Percentiles rank a stretch among this genome's conserved stretches.
Evolutionary conservation across 2,329 filamentous ascomycete species (phyloP).

Genomic region (Zelopaecilomyces penicillatus): DNA sequence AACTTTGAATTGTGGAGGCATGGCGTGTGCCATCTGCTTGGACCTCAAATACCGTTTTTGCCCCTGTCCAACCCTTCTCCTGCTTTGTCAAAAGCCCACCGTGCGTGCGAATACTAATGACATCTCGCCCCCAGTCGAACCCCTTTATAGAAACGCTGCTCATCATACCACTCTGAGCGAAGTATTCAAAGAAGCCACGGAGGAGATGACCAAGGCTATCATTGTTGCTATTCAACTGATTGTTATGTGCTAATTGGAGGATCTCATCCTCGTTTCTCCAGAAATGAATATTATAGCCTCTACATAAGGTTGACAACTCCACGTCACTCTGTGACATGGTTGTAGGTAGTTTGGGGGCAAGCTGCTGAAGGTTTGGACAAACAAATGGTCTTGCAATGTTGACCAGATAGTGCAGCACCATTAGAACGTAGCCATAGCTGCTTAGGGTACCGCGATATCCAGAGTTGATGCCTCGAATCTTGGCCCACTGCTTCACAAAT

Average conservation of each 20-base stretch:
- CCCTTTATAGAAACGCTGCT: conserved; percentile 41
- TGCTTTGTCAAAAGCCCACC: conserved; percentile 66
- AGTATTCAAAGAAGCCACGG: conserved; percentile 84
- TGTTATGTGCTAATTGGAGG: conserved; percentile 44
- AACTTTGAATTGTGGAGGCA: background rate
- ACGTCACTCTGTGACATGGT: conserved; percentile 16
- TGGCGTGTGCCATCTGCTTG: conserved; percentile 22
- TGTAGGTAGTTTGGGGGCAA: conserved; percentile 35
- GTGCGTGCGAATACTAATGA: conserved; percentile 65
- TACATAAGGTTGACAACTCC: conserved; percentile 32
- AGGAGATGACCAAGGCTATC: conserved; percentile 65
- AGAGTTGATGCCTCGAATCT: conserved; percentile 75
- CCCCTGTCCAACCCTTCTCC: conserved; percentile 79
- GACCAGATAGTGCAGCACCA: conserved; percentile 85
- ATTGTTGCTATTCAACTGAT: conserved; percentile 57
- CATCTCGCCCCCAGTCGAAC: conserved; percentile 75
- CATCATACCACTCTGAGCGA: conserved; percentile 53
- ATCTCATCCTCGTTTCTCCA: conserved; percentile 70
- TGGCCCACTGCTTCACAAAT: conserved; percentile 89
- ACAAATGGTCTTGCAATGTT: conserved; percentile 76
- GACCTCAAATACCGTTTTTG: conserved; percentile 57
- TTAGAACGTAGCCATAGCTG: conserved; percentile 85
- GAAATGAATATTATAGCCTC: conserved; percentile 66
- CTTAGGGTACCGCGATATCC: conserved; percentile 79
- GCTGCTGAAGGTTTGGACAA: conserved; percentile 70